Evolutionary conservation across 352 stramenopile species (phyloP).

Genomic region (Globisporangium cylindrosporum): DNA sequence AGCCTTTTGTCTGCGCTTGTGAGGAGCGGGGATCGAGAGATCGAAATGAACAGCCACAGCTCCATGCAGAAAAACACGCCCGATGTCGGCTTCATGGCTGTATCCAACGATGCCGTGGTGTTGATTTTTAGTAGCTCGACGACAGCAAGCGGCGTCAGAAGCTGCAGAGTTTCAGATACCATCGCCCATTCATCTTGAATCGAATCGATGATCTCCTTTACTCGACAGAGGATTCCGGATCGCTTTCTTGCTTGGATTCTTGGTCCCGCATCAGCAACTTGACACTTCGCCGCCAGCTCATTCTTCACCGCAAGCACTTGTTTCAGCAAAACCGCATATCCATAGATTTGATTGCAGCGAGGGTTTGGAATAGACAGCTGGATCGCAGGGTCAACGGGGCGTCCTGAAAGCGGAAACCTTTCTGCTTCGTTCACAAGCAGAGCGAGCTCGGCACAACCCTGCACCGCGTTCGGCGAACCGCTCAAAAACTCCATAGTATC

Average conservation of each 20-base stretch:
- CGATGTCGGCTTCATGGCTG: slow-evolving; percentile 5
- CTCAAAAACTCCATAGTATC: background rate
- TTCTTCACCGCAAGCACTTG: slow-evolving; percentile 11
- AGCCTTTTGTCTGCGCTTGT: background rate
- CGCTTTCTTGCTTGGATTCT: background rate
- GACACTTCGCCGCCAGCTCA: slow-evolving; percentile 2
- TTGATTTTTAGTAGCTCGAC: slow-evolving; percentile 9
- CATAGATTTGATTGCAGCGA: background rate
- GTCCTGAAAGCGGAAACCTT: background rate
- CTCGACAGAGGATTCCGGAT: background rate
- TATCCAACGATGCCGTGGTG: background rate
- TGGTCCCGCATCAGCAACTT: background rate
- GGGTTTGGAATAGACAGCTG: background rate
- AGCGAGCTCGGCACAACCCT: slow-evolving; percentile 11
- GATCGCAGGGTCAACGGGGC: background rate
- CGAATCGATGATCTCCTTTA: background rate
- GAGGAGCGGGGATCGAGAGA: slow-evolving; percentile 7
- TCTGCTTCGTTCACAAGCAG: slow-evolving; percentile 17
- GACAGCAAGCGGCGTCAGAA: slow-evolving; percentile 8
- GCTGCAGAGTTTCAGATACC: slow-evolving; percentile 1
- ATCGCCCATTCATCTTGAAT: slow-evolving; percentile 4
- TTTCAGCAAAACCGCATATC: slow-evolving; percentile 14
- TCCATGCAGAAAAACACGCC: slow-evolving; percentile 15
- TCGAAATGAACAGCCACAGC: slow-evolving; percentile 12
- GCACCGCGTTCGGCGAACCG: background rate